Percentiles rank a stretch among this genome's conserved stretches.
Conservation (phyloP, 2,329 filamentous ascomycete species). For the Clarireedia homoeocarpa region DNA sequence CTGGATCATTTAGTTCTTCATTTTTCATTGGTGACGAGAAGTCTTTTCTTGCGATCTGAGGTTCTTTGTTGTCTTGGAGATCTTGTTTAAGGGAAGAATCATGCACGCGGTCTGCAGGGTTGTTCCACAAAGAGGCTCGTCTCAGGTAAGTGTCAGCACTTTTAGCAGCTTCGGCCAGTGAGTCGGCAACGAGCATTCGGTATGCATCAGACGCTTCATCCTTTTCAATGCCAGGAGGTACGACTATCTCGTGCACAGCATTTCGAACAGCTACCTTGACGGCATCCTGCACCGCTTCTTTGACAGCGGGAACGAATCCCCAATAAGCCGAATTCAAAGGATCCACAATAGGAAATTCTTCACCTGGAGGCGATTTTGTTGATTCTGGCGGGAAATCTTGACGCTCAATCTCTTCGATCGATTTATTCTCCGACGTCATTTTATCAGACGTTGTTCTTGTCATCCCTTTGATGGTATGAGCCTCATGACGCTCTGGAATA, state of each 20-base stretch:
- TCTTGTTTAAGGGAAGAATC: not conserved
- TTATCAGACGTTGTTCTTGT: not conserved
- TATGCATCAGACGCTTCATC: constrained; percentile 19
- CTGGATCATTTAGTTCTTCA: not conserved
- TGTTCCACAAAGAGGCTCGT: constrained; percentile 16
- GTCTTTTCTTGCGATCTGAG: not conserved
- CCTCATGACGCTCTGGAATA: constrained; percentile 1
- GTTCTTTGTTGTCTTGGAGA: not conserved
- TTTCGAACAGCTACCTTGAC: constrained; percentile 23
- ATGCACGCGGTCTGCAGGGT: not conserved
- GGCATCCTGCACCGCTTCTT: constrained; percentile 23
- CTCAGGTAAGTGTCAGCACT: constrained; percentile 23
- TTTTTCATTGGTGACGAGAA: not conserved
- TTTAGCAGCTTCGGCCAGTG: constrained; percentile 17
- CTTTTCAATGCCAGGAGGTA: constrained; percentile 16
- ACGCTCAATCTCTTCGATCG: constrained; percentile 7
- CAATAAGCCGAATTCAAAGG: constrained; percentile 22
- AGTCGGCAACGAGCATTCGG: constrained; percentile 20
- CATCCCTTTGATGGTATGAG: not conserved
- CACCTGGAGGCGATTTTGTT: not conserved
- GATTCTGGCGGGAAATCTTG: not conserved
- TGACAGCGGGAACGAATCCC: constrained; percentile 24
- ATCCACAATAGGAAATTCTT: constrained; percentile 4
- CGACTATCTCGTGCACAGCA: constrained; percentile 18
- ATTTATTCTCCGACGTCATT: not conserved